Evolutionary conservation across 805 yeast genomes (phyloP).

Genomic region (Saccharomycopsis selenospora): DNA sequence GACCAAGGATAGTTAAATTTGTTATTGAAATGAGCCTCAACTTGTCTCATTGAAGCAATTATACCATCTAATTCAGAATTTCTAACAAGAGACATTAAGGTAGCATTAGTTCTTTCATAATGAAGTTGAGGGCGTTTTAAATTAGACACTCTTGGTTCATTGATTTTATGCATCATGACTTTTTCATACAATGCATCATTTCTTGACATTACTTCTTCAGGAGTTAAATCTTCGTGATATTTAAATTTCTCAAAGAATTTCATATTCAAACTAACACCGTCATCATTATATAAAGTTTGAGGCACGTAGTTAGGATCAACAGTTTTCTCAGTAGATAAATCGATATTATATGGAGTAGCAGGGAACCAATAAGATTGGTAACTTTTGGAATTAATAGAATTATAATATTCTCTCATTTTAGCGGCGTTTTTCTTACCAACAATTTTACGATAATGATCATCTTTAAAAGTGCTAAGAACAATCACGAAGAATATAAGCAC

Average conservation of each 20-base stretch:
- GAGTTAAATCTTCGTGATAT: constrained; percentile 17
- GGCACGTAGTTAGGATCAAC: constrained; percentile 16
- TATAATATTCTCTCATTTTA: constrained; percentile 13
- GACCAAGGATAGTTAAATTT: constrained; percentile 68
- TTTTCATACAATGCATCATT: constrained; percentile 36
- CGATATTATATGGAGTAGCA: constrained; percentile 14
- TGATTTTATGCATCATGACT: constrained; percentile 33
- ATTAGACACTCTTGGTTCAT: constrained; percentile 42
- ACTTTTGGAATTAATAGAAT: constrained; percentile 6
- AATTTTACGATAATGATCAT: constrained; percentile 6
- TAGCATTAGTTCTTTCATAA: constrained; percentile 53
- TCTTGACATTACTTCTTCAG: constrained; percentile 19
- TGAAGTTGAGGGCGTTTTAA: constrained; percentile 24
- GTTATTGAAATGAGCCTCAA: constrained; percentile 49
- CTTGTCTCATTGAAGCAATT: constrained; percentile 40
- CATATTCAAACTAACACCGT: constrained; percentile 12
- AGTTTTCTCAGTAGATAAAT: constrained; percentile 9
- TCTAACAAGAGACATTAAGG: constrained; percentile 52
- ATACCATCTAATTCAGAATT: constrained; percentile 43
- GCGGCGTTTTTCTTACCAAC: constrained; percentile 16
- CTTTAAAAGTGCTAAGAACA: constrained; percentile 5
- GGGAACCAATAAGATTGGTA: constrained; percentile 3
- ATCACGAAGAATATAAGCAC: background rate
- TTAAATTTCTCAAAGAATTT: constrained; percentile 18
- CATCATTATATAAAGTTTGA: constrained; percentile 20